Evolutionary conservation across 495 filamentous ascomycete genomes (phyloP), one percentile per base, ranked within the genome.

Genomic region (Aspergillus mulundensis): DNA sequence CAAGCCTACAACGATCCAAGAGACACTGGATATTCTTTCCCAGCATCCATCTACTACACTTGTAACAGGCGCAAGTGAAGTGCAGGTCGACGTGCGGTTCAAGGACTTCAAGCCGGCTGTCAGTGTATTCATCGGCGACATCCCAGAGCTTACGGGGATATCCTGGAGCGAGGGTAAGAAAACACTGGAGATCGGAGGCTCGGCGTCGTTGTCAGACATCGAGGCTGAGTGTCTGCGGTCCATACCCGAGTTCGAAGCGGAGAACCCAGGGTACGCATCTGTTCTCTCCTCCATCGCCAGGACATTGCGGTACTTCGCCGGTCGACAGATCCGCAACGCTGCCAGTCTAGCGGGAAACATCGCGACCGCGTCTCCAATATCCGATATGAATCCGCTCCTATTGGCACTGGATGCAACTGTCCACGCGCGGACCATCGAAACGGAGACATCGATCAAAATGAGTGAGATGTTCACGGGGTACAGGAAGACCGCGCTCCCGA

Each of bases 21-120:
- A 98, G 64, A 74, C 97, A 16, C 76, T 98, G 15, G 84, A 95
- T 57, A 94, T 98, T 67, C 95, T 96, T 71, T 82, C 75, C 57
- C 84, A 81, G 0, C 86, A 89, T 55, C 94, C 92, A 0, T 84
- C 84, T 1, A 89, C 92, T 3, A 97, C 96, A 68, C 81, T 98
- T 54, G 94, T 98, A 56, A 92, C 91, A 18, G 94, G 94, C 43
- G 94, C 90, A 64, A 95, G 89, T 3, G 94, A 98, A 70, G 97
- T 93, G 0, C 94, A 97, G 68, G 96, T 98, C 50, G 94, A 98
- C 68, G 86, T 95, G 71, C 96, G 95, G 66, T 97, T 98, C 80
- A 97, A 97, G 76, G 89, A 82, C 2, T 82, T 92, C 79, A 82
- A 90, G 59, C 96, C 95, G 65, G 81, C 84, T 4, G 81, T 87